Base-by-base conservation (phyloP, 2,329 filamentous ascomycete genomes). In the Calonectria crousiana region DNA sequence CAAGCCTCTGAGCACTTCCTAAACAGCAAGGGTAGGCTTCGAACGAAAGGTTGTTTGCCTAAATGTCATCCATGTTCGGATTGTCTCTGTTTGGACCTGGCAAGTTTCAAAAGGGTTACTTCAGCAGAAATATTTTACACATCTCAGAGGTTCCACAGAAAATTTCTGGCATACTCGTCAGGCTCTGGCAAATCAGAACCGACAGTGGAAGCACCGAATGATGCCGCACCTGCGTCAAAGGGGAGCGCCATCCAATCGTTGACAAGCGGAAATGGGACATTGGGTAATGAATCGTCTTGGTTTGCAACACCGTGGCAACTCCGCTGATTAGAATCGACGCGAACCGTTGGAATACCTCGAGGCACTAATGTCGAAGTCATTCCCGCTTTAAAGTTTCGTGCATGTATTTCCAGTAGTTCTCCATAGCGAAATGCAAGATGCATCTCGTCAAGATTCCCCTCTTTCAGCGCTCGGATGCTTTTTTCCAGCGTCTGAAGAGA, bases 371-470 rank as follows among this genome's bases (percentile, higher is more conserved):
- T 69, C 4, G 71, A 70, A 0, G 77, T 49, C 73, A 77, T 38
- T 1, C 73, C 69, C 20, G 70, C 53, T 23, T 58, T 67, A 10
- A 75, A 77, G 26, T 30, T 75, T n/a, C 67, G 51, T 0, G 72
- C 3, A 10, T 76, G 73, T 56, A 77, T 74, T 9, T 75, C 71
- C 20, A 78, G 16, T 4, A 78, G 30, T 13, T 77, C 75, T 18
- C 71, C 69, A 23, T 77, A 77, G 1, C 75, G 53, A 47, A 71
- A 74, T 23, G 75, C 75, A 0, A 78, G 23, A 23, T 77, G 75
- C 74, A 78, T 78, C 34, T 78, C 76, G 23, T 77, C 75, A 1
- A 78, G 67, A 36, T 28, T 68, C 9, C 74, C 73, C 2, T 71
- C 26, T 16, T 68, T 65, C 0, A 78, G 11, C 3, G 74, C 76